A percentile compares a stretch with the other conserved stretches of the same genome.
phyloP scores from a whole-genome alignment of 2,329 filamentous ascomycete genomes.

The Colletotrichum chrysophilum region DNA sequence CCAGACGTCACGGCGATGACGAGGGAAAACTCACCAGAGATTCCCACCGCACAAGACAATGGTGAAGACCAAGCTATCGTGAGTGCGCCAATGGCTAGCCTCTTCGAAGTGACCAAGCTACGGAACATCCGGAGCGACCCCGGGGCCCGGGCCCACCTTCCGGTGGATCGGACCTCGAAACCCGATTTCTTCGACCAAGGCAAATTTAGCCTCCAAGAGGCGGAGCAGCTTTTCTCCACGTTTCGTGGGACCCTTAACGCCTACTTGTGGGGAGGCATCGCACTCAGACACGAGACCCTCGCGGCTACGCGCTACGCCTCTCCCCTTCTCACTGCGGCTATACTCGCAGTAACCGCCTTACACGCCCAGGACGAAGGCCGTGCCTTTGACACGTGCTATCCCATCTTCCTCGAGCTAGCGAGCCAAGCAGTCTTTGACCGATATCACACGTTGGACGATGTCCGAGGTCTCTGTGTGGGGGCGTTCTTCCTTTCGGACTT shows the following conservation, averaged over 20 bases:
- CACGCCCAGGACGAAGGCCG: conserved; percentile 40
- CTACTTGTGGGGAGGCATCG: conserved; percentile 37
- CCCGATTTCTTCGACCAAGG: conserved; percentile 34
- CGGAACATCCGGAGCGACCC: conserved; percentile 37
- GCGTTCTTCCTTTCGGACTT: conserved; percentile 68
- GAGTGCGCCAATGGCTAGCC: conserved; percentile 35
- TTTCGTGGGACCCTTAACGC: conserved; percentile 34
- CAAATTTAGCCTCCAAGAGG: conserved; percentile 29
- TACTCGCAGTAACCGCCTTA: conserved; percentile 36
- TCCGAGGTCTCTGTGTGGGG: conserved; percentile 66
- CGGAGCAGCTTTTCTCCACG: conserved; percentile 31
- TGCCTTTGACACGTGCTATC: conserved; percentile 61
- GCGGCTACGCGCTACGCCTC: conserved; percentile 32
- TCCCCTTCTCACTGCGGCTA: conserved; percentile 32
- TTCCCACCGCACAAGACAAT: conserved; percentile 20
- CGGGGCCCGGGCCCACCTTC: conserved; percentile 20
- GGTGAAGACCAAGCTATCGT: conserved; percentile 31
- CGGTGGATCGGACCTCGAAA: conserved; percentile 17
- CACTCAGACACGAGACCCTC: conserved; percentile 31
- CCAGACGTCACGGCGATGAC: conserved; percentile 34
- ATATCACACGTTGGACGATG: conserved; percentile 58
- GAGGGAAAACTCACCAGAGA: conserved; percentile 34
- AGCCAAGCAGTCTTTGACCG: conserved; percentile 62
- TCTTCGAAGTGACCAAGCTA: conserved; percentile 36
- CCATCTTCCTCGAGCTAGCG: conserved; percentile 62